A percentile compares a stretch with the other conserved stretches of the same genome.
Evolutionary conservation across 495 filamentous ascomycete species (phyloP).

Genomic region (Lasiosphaeris hirsuta): DNA sequence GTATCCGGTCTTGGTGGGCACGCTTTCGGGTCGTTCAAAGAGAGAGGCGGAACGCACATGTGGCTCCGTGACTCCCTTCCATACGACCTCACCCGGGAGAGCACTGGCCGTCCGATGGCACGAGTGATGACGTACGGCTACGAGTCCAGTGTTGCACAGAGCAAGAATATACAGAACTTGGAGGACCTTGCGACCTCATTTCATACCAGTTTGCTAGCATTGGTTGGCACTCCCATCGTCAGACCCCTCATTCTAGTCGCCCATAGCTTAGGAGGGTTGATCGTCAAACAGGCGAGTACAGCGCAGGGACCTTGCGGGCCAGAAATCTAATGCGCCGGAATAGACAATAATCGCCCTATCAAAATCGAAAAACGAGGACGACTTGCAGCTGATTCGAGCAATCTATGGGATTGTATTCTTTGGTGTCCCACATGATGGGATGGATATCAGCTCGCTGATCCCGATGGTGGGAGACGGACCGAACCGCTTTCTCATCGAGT

Average conservation of each 20-base stretch:
- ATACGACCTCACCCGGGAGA: background rate
- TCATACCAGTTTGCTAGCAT: background rate
- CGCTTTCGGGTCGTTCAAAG: constrained; percentile 19
- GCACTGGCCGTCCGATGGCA: background rate
- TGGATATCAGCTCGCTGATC: constrained; percentile 12
- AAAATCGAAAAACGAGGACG: background rate
- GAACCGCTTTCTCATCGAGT: constrained; percentile 10
- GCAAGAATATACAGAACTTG: constrained; percentile 5
- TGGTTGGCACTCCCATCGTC: background rate
- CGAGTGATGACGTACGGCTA: constrained; percentile 11
- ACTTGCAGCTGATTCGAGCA: constrained; percentile 3
- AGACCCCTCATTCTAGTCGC: constrained; percentile 9
- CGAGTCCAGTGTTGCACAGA: constrained; percentile 1
- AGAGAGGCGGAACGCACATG: constrained; percentile 14
- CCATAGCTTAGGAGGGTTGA: constrained; percentile 16
- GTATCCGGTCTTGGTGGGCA: constrained; percentile 17
- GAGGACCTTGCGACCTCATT: constrained; percentile 12
- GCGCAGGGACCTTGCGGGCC: background rate
- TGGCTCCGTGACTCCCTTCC: constrained; percentile 15
- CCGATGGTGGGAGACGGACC: constrained; percentile 8
- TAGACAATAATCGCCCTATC: constrained; percentile 8
- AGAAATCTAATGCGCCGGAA: background rate
- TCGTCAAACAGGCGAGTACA: constrained; percentile 15
- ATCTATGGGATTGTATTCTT: constrained; percentile 10
- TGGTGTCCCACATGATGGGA: constrained; percentile 9